Conservation (phyloP, 2,329 filamentous ascomycete genomes). For the Colletotrichum tropicale region DNA sequence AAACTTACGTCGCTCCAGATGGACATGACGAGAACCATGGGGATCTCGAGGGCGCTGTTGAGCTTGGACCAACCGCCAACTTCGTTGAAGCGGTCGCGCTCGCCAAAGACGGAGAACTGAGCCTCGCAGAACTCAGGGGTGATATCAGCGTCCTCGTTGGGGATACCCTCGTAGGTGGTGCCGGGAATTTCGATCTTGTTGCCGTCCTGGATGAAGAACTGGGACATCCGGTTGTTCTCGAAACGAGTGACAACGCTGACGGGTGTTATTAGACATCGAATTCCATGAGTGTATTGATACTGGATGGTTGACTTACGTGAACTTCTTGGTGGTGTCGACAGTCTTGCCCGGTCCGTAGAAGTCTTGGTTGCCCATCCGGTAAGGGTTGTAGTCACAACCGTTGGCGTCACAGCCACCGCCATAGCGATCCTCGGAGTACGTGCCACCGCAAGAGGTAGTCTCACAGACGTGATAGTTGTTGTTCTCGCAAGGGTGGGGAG, state of each 20-base stretch:
- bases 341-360: slow-evolving; percentile 65
- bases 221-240: slow-evolving; percentile 13
- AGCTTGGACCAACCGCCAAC: slow-evolving; percentile 61
- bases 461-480: slow-evolving; percentile 24
- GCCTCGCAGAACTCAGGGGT: slow-evolving; percentile 58
- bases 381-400: slow-evolving; percentile 71
- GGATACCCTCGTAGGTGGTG: slow-evolving; percentile 39
- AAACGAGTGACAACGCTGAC: slow-evolving; percentile 66
- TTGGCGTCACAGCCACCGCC: slow-evolving; percentile 66
- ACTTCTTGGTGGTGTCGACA: slow-evolving; percentile 60
- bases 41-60: slow-evolving; percentile 52
- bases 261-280: neutral
- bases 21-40: slow-evolving; percentile 68
- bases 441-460: slow-evolving; percentile 46
- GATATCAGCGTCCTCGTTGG: slow-evolving; percentile 63
- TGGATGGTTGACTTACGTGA: slow-evolving; percentile 51
- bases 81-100: slow-evolving; percentile 52
- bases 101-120: slow-evolving; percentile 59
- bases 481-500: slow-evolving; percentile 25
- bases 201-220: slow-evolving; percentile 22
- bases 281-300: too few species aligned
- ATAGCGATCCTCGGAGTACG: slow-evolving; percentile 55
- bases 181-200: slow-evolving; percentile 10
- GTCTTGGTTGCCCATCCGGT: slow-evolving; percentile 60
- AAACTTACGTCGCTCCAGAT: slow-evolving; percentile 59